Base-by-base conservation (phyloP, 257 asterid genomes). In the Nemophila menziesii region DNA sequence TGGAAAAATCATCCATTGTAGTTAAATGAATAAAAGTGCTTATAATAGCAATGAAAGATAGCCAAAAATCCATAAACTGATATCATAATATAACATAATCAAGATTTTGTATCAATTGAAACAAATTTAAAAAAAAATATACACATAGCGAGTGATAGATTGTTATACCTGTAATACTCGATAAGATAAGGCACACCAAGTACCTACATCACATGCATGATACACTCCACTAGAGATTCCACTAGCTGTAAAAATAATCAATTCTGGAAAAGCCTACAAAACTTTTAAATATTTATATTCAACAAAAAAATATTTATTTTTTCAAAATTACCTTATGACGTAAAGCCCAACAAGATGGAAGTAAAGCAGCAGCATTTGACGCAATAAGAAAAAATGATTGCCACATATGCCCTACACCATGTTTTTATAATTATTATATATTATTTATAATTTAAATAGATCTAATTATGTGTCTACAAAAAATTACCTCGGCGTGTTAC, bases 61-160 rank as follows among this genome's bases (percentile, higher is more conserved):
- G 99, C 99, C 99, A 90, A 74, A 90, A 90, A 61, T 90, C 96
- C 63, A 85, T 48, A 72, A 90, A 85, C 99, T 90, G 48, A 29
- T 10, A 41, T 8, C 24, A 41, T 18, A 17, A 20, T 9, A 22
- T 19, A 41, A 20, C 10, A 22, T 19, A 41, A 22, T 20, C 20
- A 13, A 41, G 20, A 41, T 41, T 40, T 18, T 7, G 7, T 29
- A 29, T 7, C 12, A 44, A 56, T 22, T 15, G 9, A 16, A 8
- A 6, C 22, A 24, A 16, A 54, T 26, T 27, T 14, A 29, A 12
- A 29, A 14, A 33, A 55, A 39, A 22, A 43, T 24, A 12, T 33
- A 46, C 42, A 11, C 0, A 16, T 5, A 34, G 19, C 39, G 42
- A 34, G 21, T 29, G 14, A 20, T 27, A n/a, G 9, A 43, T 33